Percentiles rank a stretch among this genome's conserved stretches.
Conservation (phyloP, 2,329 filamentous ascomycete species). For the Fusarium armeniacum region DNA sequence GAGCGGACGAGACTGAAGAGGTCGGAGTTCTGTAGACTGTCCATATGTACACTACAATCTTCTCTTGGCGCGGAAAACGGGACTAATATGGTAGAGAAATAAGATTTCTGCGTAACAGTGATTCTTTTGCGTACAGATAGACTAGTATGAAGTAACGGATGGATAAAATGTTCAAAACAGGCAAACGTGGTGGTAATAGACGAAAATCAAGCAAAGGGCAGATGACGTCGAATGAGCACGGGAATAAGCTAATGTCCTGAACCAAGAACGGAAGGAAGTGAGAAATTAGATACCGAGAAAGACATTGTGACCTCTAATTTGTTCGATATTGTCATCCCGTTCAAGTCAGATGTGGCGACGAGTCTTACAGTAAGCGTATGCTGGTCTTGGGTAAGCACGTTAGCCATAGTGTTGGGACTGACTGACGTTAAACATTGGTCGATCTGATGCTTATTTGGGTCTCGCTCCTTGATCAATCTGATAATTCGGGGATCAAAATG, state of each 20-base stretch:
- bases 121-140: no score
- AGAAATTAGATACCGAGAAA: not conserved
- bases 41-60: not conserved
- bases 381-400: not conserved
- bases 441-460: not conserved
- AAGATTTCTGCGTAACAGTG: no score
- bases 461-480: not conserved
- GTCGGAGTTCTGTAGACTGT: not conserved
- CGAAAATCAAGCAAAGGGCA: not conserved
- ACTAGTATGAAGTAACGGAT: no score
- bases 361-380: conserved; percentile 1
- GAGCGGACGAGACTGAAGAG: not conserved
- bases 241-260: not conserved
- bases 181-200: not conserved
- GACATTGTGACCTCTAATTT: not conserved
- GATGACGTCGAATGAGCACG: not conserved
- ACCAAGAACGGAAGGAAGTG: not conserved
- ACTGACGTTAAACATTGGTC: not conserved
- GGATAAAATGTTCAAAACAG: not conserved
- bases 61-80: not conserved
- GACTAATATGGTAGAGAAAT: no score
- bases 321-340: not conserved
- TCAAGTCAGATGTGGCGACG: not conserved
- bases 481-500: not conserved
- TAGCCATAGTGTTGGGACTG: not conserved